These are phyloP conservation scores for Penicillium turbatum DNA, from an alignment of 495 filamentous ascomycete species.

Conservation along the genomic window DNA sequence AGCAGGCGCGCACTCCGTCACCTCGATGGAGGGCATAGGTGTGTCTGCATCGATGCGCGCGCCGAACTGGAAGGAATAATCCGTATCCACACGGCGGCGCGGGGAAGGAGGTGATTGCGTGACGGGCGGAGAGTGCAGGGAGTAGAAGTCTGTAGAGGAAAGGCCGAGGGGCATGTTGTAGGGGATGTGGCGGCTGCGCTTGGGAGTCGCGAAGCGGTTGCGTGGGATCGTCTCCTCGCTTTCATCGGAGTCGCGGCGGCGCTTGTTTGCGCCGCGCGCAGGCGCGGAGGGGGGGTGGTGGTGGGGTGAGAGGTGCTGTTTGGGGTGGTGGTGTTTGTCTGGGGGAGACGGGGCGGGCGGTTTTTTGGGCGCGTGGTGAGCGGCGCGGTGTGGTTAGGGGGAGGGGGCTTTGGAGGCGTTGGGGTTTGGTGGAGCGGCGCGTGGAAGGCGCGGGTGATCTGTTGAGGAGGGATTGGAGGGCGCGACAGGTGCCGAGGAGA, in stretches of 20 bases:
- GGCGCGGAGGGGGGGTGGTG: conserved; percentile 34
- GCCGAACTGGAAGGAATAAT: conserved; percentile 7
- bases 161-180: conserved; percentile 66
- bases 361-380: conserved; percentile 42
- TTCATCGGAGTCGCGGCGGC: conserved; percentile 54
- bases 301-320: conserved; percentile 25
- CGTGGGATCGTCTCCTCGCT: conserved; percentile 41
- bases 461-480: conserved; percentile 63
- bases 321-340: conserved; percentile 33
- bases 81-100: conserved; percentile 13
- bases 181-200: conserved; percentile 60
- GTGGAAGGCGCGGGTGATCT: conserved; percentile 37
- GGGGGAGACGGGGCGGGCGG: conserved; percentile 29
- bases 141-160: conserved; percentile 60
- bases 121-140: conserved; percentile 44
- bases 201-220: conserved; percentile 58
- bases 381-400: conserved; percentile 49
- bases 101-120: conserved; percentile 38
- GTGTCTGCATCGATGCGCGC: conserved; percentile 30
- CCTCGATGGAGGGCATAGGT: conserved; percentile 41
- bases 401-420: conserved; percentile 49
- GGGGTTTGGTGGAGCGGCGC: conserved; percentile 33
- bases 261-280: conserved; percentile 57
- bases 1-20: conserved; percentile 15
- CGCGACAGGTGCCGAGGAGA: conserved; percentile 65